A percentile compares a stretch with the other conserved stretches of the same genome.
phyloP scores from a whole-genome alignment of 345 rosid species.

The Acer campestre region DNA sequence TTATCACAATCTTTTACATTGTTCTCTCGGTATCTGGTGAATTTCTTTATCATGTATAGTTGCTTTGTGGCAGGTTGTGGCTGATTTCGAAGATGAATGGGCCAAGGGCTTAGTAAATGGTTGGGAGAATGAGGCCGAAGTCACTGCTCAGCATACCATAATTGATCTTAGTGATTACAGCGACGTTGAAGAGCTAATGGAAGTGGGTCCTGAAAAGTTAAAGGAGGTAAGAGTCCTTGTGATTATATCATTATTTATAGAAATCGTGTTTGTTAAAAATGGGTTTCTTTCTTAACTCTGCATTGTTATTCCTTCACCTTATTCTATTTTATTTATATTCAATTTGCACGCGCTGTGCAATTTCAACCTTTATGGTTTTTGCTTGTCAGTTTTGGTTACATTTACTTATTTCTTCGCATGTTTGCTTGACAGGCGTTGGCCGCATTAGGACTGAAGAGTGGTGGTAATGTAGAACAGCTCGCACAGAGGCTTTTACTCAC shows the following conservation, averaged over 20 bases:
- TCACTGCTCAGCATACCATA: constrained; percentile 49
- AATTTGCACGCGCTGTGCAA: neutral
- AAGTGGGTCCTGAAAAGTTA: constrained; percentile 88
- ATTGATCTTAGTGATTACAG: constrained; percentile 94
- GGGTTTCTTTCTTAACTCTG: neutral
- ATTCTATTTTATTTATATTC: neutral
- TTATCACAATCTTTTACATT: neutral
- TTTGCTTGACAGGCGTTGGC: constrained; percentile 64
- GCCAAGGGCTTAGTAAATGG: constrained; percentile 51
- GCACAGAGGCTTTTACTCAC: constrained; percentile 95
- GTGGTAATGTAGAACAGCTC: constrained; percentile 88
- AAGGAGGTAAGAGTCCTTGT: constrained; percentile 60
- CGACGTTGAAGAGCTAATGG: constrained; percentile 83
- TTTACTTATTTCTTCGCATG: neutral
- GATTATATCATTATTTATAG: neutral
- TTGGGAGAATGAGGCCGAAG: constrained; percentile 62
- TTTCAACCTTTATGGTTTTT: neutral
- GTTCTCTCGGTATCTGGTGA: neutral
- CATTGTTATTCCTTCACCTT: neutral
- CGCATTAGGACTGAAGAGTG: constrained; percentile 88
- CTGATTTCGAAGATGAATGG: constrained; percentile 87
- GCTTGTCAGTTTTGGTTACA: neutral
- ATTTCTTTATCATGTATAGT: constrained; percentile 1
- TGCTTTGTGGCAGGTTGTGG: constrained; percentile 50
- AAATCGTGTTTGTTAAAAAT: neutral